Conservation (phyloP, 2,329 filamentous ascomycete genomes). For the Xylaria sp. region DNA sequence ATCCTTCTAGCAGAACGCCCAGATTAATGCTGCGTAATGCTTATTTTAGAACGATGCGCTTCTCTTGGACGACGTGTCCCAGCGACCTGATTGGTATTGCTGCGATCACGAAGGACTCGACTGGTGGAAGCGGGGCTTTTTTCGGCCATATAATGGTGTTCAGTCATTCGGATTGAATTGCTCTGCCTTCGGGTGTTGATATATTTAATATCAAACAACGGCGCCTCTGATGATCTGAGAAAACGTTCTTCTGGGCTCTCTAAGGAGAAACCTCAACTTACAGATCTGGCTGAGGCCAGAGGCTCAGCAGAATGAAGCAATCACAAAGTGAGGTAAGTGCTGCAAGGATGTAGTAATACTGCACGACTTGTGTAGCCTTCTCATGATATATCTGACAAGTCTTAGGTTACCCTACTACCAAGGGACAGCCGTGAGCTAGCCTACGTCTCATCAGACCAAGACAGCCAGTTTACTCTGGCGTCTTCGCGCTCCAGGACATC, state of each 20-base stretch:
- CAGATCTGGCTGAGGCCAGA: slow-evolving; percentile 77
- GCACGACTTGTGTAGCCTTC: slow-evolving; percentile 87
- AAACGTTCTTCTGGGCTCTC: too few relatives aligned
- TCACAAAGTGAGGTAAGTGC: slow-evolving; percentile 87
- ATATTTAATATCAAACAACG: slow-evolving; percentile 58
- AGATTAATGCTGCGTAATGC: neutral
- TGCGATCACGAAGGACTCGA: neutral
- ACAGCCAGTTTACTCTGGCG: neutral
- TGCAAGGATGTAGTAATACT: slow-evolving; percentile 82
- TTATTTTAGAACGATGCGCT: neutral
- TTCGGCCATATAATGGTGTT: slow-evolving; percentile 54
- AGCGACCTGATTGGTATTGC: neutral
- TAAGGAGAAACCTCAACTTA: too few relatives aligned
- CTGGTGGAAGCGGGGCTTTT: slow-evolving; percentile 32
- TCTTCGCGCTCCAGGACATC: neutral
- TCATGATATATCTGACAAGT: slow-evolving; percentile 85
- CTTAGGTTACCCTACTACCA: slow-evolving; percentile 55
- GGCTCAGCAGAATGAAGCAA: slow-evolving; percentile 75
- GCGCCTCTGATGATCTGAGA: slow-evolving; percentile 54
- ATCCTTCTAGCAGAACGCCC: slow-evolving; percentile 5
- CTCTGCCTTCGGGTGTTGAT: slow-evolving; percentile 60
- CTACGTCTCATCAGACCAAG: neutral
- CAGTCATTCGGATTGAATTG: slow-evolving; percentile 58
- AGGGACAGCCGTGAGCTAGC: neutral
- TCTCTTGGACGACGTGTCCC: neutral